Percentiles rank a stretch among this genome's conserved stretches.
phyloP scores from a whole-genome alignment of 2,329 filamentous ascomycete species.

The Trichophyton schoenleinii region DNA sequence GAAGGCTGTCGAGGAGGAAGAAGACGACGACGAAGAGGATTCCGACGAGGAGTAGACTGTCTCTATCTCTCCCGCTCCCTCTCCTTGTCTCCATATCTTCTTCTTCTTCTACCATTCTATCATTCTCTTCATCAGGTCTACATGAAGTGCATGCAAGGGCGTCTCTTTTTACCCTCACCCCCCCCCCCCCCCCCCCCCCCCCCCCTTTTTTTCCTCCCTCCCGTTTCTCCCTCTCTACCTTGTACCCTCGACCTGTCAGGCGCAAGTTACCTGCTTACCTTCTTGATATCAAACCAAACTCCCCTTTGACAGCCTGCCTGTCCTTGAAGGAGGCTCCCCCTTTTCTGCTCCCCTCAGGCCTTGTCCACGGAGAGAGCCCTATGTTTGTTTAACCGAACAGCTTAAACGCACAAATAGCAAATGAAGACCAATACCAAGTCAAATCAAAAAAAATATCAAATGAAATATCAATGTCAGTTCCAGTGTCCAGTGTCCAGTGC shows the following conservation, averaged over 20 bases:
- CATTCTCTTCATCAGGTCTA: not conserved
- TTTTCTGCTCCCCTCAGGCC: not conserved
- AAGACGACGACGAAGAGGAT: constrained; percentile 20
- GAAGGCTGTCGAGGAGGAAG: constrained; percentile 29
- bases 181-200: no score
- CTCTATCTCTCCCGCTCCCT: not conserved
- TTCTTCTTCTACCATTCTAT: not conserved
- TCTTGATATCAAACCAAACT: not conserved
- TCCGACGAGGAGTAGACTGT: not conserved
- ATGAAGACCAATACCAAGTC: not conserved
- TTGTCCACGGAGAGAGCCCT: not conserved
- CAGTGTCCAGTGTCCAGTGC: no score
- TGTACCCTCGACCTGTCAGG: not conserved
- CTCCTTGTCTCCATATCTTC: not conserved
- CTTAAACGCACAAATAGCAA: not conserved
- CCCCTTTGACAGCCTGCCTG: not conserved
- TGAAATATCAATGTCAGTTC: not conserved
- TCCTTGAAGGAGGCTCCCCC: constrained; percentile 17
- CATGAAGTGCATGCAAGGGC: not conserved
- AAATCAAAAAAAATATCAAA: not conserved
- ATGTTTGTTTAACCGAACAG: not conserved
- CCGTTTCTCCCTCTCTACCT: not conserved
- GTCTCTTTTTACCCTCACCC: not conserved
- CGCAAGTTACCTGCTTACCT: not conserved
- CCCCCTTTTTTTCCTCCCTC: not conserved